A percentile compares a stretch with the other conserved stretches of the same genome.
These are phyloP conservation scores for Penicillium cosmopolitanum DNA, from an alignment of 495 filamentous ascomycete species.

Conservation along the genomic window DNA sequence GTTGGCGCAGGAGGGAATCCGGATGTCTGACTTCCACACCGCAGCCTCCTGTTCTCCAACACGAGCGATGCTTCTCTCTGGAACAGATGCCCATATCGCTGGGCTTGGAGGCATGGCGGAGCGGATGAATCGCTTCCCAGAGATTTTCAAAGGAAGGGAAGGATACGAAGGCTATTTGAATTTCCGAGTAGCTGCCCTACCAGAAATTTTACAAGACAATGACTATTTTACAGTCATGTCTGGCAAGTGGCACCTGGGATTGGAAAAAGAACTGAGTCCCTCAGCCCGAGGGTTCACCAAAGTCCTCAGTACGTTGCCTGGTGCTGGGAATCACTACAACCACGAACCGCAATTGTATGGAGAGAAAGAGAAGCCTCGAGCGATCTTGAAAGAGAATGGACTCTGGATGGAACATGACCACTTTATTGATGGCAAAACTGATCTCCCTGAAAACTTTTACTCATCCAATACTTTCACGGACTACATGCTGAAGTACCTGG, in stretches of 20 bases:
- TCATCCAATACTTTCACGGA: conserved; percentile 43
- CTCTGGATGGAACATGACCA: conserved; percentile 8
- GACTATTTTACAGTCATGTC: conserved; percentile 57
- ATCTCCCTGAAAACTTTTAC: conserved; percentile 45
- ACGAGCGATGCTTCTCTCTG: conserved; percentile 49
- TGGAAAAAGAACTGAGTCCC: conserved; percentile 9
- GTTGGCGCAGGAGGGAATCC: conserved; percentile 31
- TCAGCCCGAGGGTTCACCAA: conserved; percentile 18
- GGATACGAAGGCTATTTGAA: conserved; percentile 62
- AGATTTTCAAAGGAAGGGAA: conserved; percentile 37
- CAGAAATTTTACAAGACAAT: conserved; percentile 53
- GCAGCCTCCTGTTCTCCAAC: conserved; percentile 41
- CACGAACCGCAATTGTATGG: conserved; percentile 44
- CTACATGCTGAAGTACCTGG: conserved; percentile 40
- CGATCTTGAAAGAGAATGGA: conserved; percentile 10
- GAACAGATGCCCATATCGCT: conserved; percentile 54
- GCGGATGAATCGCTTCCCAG: conserved; percentile 25
- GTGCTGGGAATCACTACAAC: conserved; percentile 52
- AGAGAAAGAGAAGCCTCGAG: conserved; percentile 7
- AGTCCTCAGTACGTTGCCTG: conserved; percentile 39
- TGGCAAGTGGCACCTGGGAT: conserved; percentile 48
- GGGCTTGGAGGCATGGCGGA: conserved; percentile 27
- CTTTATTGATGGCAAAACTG: conserved; percentile 15
- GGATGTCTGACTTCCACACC: conserved; percentile 35
- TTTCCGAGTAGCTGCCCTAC: conserved; percentile 50